phyloP scores from a whole-genome alignment of 2,329 filamentous ascomycete genomes.

The Thelonectria discophora region DNA sequence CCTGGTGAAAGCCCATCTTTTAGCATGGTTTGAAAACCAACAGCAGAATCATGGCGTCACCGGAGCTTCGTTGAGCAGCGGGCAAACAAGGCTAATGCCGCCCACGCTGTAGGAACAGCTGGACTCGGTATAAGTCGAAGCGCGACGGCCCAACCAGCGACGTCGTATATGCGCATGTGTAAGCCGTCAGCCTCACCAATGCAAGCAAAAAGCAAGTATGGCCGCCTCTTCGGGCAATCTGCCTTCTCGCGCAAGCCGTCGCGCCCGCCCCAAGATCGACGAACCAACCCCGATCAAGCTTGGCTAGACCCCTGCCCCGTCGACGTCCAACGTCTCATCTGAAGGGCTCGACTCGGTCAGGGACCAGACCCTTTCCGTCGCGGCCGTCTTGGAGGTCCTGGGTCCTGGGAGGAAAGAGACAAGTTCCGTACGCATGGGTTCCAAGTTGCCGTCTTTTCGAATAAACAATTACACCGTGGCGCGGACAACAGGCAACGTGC shows the following conservation, averaged over 20 bases:
- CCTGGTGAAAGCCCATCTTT: conserved; percentile 15
- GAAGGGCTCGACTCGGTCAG: conserved; percentile 18
- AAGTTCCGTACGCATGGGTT: neutral
- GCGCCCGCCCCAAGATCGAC: conserved; percentile 29
- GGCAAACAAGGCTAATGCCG: conserved; percentile 26
- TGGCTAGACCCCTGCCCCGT: conserved; percentile 29
- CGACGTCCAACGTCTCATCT: conserved; percentile 25
- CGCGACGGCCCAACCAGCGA: neutral
- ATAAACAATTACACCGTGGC: neutral
- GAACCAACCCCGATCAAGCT: conserved; percentile 34
- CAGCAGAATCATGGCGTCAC: conserved; percentile 37
- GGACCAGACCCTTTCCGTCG: conserved; percentile 8
- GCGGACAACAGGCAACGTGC: neutral
- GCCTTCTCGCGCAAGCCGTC: conserved; percentile 26
- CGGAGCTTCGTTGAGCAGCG: conserved; percentile 16
- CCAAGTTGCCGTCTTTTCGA: neutral
- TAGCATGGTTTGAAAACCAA: conserved; percentile 29
- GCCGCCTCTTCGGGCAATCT: conserved; percentile 32
- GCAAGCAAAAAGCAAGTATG: conserved; percentile 9
- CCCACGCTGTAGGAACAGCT: conserved; percentile 12
- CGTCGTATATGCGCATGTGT: neutral
- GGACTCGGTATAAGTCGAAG: neutral
- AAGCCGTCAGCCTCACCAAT: neutral
- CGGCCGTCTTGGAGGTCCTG: neutral
- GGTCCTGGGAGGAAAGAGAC: neutral